phyloP scores from a whole-genome alignment of 164 flowering plant species.

The Nymphaea thermarum region DNA sequence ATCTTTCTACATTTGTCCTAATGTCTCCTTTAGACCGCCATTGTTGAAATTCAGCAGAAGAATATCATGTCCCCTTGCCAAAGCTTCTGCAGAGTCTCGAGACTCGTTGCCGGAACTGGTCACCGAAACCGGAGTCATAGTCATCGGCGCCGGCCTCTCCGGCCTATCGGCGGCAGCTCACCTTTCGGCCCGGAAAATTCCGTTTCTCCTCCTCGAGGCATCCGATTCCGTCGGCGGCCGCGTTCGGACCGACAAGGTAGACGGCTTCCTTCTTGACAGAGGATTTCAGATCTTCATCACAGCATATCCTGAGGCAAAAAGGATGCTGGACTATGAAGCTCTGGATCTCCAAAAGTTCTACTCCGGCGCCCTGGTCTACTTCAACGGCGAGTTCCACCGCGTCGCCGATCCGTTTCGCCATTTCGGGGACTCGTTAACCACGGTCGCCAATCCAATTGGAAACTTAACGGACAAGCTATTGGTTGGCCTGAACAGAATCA shows the following conservation, averaged over 20 bases:
- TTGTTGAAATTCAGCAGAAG: neutral
- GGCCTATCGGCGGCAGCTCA: conserved; percentile 86
- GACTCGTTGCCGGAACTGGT: neutral
- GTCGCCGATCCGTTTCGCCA: conserved; percentile 84
- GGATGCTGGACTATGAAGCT: conserved; percentile 35
- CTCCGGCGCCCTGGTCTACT: conserved; percentile 72
- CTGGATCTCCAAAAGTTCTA: conserved; percentile 57
- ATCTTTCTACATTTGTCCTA: neutral
- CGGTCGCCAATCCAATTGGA: conserved; percentile 72
- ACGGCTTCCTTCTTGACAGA: conserved; percentile 82
- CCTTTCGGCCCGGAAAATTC: conserved; percentile 43
- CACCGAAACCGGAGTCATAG: conserved; percentile 31
- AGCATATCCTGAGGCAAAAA: conserved; percentile 74
- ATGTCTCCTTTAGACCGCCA: neutral
- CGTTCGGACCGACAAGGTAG: conserved; percentile 65
- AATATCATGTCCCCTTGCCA: neutral
- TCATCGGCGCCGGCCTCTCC: conserved; percentile 88
- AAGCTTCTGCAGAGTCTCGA: neutral
- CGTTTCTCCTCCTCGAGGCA: conserved; percentile 73
- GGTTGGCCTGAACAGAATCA: conserved; percentile 39
- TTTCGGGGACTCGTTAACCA: conserved; percentile 40
- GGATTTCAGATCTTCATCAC: conserved; percentile 98
- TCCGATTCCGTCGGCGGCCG: conserved; percentile 91
- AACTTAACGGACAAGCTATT: conserved; percentile 52
- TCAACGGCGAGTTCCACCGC: conserved; percentile 52